phyloP scores from a whole-genome alignment of 1,139 yeast genomes.

The Pichia kudriavzevii region DNA sequence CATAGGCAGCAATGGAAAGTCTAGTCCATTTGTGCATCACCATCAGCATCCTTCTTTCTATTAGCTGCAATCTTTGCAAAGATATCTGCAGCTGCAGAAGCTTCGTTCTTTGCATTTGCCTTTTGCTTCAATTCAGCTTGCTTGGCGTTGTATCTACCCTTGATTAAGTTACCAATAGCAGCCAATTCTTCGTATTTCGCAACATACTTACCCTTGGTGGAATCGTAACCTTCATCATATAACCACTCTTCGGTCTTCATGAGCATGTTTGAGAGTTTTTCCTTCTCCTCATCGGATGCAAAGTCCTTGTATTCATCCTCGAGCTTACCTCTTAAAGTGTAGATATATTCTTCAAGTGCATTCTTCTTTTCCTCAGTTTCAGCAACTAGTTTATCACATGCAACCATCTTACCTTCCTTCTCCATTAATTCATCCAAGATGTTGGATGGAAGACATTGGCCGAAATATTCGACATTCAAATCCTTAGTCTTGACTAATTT shows the following conservation, averaged over 20 bases:
- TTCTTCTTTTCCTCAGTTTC: conserved; percentile 99
- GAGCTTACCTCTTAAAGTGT: conserved; percentile 93
- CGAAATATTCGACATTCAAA: conserved; percentile 50
- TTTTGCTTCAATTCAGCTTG: conserved; percentile 95
- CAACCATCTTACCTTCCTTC: conserved; percentile 73
- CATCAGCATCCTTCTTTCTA: conserved; percentile 36
- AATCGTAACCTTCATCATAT: conserved; percentile 94
- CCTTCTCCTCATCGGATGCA: conserved; percentile 87
- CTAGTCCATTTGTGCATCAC: conserved; percentile 36
- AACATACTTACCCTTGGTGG: conserved; percentile 93
- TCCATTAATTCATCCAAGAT: conserved; percentile 60
- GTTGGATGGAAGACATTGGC: conserved; percentile 58
- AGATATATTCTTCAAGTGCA: conserved; percentile 96
- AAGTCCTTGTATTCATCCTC: conserved; percentile 86
- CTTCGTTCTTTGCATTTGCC: conserved; percentile 79
- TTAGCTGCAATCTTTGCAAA: conserved; percentile 61
- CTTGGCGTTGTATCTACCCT: conserved; percentile 90
- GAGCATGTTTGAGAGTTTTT: conserved; percentile 64
- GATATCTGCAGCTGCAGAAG: conserved; percentile 33
- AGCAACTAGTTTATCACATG: conserved; percentile 93
- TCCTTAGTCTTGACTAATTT: conserved; percentile 90
- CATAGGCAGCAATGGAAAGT: too few relatives aligned
- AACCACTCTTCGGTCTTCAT: conserved; percentile 95
- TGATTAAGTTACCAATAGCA: conserved; percentile 85
- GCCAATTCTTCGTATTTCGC: conserved; percentile 98